These are phyloP conservation scores for Aureobasidium uvarum DNA, from an alignment of 2,329 filamentous ascomycete genomes.

Conservation along the genomic window DNA sequence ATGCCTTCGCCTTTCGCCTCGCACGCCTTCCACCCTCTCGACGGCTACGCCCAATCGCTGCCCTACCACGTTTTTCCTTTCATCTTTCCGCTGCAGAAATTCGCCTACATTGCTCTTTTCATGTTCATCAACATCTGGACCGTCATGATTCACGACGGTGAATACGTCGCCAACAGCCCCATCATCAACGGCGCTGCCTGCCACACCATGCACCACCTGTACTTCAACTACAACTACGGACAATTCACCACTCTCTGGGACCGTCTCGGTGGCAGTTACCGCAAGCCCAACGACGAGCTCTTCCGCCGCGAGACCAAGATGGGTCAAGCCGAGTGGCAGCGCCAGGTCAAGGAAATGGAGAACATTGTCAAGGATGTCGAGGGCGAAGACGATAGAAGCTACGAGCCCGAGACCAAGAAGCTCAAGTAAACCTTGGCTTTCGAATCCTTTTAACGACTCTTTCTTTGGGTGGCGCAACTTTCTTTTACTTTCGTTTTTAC, in stretches of 20 bases:
- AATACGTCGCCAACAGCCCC: slow-evolving; percentile 88
- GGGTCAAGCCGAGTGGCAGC: slow-evolving; percentile 74
- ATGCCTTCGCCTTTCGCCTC: slow-evolving; percentile 93
- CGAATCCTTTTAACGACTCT: neutral
- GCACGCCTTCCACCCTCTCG: slow-evolving; percentile 91
- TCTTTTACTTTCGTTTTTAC: neutral
- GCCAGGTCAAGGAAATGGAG: slow-evolving; percentile 74
- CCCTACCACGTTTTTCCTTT: slow-evolving; percentile 95
- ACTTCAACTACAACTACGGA: slow-evolving; percentile 90
- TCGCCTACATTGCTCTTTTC: slow-evolving; percentile 82
- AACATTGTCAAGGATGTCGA: slow-evolving; percentile 71
- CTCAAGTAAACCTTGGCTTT: slow-evolving; percentile 33
- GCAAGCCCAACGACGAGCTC: slow-evolving; percentile 78
- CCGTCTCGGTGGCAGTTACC: slow-evolving; percentile 80
- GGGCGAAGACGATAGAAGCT: slow-evolving; percentile 51
- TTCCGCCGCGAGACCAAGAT: slow-evolving; percentile 85
- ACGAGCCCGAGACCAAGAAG: slow-evolving; percentile 46
- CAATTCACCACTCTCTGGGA: slow-evolving; percentile 95
- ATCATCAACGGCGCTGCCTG: slow-evolving; percentile 92
- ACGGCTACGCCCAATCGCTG: slow-evolving; percentile 83
- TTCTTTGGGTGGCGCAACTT: slow-evolving; percentile 1
- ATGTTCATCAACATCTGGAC: slow-evolving; percentile 96
- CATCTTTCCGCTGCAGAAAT: slow-evolving; percentile 87
- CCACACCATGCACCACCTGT: slow-evolving; percentile 86
- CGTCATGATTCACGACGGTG: slow-evolving; percentile 92